Evolutionary conservation across 352 stramenopile genomes (phyloP).

Genomic region (Thraustochytrium aureum): DNA sequence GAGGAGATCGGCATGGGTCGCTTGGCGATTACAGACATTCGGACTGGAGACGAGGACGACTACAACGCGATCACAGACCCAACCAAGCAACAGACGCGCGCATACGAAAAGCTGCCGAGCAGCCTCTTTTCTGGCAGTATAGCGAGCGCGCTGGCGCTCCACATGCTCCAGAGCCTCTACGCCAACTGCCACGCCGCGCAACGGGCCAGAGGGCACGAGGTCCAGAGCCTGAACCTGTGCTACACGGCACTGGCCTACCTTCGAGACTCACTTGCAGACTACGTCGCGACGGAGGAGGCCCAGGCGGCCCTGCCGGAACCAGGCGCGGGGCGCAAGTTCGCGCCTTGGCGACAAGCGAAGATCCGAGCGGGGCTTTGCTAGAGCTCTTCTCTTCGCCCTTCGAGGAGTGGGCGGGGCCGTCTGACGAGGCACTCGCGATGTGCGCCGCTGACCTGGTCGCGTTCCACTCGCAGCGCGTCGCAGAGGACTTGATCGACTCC

Average conservation of each 20-base stretch:
- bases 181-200: neutral
- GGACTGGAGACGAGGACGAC: conserved; percentile 42
- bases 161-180: conserved; percentile 3
- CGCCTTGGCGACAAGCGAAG: neutral
- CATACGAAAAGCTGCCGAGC: conserved; percentile 18
- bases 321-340: neutral
- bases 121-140: conserved; percentile 34
- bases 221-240: neutral
- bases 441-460: conserved; percentile 1
- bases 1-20: neutral
- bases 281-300: neutral
- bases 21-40: neutral
- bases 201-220: neutral
- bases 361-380: neutral
- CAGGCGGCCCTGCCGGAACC: neutral
- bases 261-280: neutral
- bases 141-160: neutral
- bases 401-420: neutral
- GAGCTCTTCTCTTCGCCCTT: conserved; percentile 13
- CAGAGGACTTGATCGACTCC: neutral
- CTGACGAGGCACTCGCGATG: neutral
- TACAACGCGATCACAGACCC: neutral
- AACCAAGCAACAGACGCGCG: neutral
- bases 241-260: neutral
- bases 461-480: neutral